Conservation (phyloP, 202 grass and related monocot genomes). For the Saccharum hybrid region DNA sequence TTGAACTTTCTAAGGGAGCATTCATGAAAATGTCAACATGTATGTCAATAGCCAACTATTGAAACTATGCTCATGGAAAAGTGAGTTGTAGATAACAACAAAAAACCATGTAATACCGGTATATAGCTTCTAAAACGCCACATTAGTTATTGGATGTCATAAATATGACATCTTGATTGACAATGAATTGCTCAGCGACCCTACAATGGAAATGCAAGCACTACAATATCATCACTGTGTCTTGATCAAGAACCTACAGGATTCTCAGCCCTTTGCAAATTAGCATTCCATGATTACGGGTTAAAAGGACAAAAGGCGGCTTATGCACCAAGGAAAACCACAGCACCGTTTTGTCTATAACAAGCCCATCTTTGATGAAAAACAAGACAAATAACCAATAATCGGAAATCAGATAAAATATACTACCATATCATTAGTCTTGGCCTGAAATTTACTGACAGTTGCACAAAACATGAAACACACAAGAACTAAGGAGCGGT, state of each 20-base stretch:
- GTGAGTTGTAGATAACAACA: not conserved
- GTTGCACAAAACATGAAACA: slow-evolving; percentile 14
- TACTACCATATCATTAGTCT: not conserved
- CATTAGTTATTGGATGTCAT: not conserved
- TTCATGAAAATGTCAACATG: not conserved
- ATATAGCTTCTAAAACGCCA: not conserved
- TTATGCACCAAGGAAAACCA: not conserved
- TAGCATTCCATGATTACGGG: not conserved
- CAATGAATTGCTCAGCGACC: not conserved
- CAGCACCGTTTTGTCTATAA: not conserved
- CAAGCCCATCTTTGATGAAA: not conserved
- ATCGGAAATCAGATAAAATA: not conserved
- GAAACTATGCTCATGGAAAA: not conserved
- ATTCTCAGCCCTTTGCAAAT: not conserved
- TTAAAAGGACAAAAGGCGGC: not conserved
- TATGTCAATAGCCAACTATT: not conserved
- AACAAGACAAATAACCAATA: not conserved
- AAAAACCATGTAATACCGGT: not conserved
- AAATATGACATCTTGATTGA: not conserved
- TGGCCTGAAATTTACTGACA: not conserved
- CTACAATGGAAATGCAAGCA: not conserved
- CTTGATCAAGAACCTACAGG: not conserved
- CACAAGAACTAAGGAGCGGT: slow-evolving; percentile 25
- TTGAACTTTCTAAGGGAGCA: slow-evolving; percentile 14
- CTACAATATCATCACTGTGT: not conserved